Conservation (phyloP, 2,329 filamentous ascomycete species). For the Tolypocladium nubicola region DNA sequence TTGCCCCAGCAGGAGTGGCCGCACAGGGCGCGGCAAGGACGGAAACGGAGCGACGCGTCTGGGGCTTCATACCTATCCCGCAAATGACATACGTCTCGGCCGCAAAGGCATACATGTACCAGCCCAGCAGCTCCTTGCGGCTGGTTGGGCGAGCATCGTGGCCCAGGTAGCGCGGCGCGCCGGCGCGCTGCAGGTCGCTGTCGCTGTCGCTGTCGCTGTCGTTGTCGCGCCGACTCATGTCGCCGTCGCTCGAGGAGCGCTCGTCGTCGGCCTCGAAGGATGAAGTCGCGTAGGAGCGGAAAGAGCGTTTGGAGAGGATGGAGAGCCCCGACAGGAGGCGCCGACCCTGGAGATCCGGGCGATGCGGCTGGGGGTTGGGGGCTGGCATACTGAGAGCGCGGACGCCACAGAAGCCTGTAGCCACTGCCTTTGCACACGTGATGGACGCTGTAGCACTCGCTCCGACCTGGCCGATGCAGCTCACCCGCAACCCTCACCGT, state of each 20-base stretch:
- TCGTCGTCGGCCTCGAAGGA: slow-evolving; percentile 63
- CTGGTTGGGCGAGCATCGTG: slow-evolving; percentile 88
- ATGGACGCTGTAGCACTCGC: background rate
- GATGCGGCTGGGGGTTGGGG: slow-evolving; percentile 15
- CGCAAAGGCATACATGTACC: slow-evolving; percentile 95
- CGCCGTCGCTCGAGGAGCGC: slow-evolving; percentile 31
- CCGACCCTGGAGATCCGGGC: slow-evolving; percentile 28
- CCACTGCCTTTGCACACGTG: background rate
- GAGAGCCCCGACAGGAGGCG: slow-evolving; percentile 39
- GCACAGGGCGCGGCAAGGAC: background rate
- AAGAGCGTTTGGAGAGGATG: slow-evolving; percentile 42
- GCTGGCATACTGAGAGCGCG: slow-evolving; percentile 3
- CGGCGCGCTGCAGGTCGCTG: slow-evolving; percentile 15
- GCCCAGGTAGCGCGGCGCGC: slow-evolving; percentile 53
- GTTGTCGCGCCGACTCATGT: slow-evolving; percentile 22
- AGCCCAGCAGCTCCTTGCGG: slow-evolving; percentile 76
- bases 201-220: slow-evolving; percentile 20
- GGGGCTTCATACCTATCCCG: slow-evolving; percentile 45
- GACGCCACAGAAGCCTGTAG: background rate
- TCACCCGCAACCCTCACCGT: background rate
- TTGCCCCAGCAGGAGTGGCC: background rate
- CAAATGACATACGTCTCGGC: slow-evolving; percentile 96
- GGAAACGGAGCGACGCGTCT: background rate
- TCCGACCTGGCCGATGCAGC: background rate
- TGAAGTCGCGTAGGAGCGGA: slow-evolving; percentile 45